Evolutionary conservation across 2,329 filamentous ascomycete genomes (phyloP).

Genomic region (Beauveria brongniartii): DNA sequence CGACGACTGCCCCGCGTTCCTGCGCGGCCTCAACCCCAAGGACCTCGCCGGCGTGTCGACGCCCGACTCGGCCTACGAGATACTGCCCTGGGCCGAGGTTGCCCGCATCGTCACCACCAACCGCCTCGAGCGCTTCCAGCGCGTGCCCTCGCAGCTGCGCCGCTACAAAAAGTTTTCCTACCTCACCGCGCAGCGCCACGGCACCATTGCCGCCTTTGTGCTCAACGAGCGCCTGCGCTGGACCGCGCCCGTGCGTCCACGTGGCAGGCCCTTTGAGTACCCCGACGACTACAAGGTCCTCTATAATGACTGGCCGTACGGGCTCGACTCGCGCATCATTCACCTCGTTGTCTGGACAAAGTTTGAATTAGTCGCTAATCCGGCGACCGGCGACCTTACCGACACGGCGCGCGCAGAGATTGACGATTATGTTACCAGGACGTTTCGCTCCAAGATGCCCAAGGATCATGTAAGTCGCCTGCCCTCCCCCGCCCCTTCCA

Average conservation of each 20-base stretch:
- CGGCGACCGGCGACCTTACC: conserved; percentile 57
- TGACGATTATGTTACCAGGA: conserved; percentile 59
- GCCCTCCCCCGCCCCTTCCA: too few species aligned
- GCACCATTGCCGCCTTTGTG: conserved; percentile 72
- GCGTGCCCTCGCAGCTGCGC: conserved; percentile 69
- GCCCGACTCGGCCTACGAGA: conserved; percentile 56
- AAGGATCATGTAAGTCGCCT: conserved; percentile 42
- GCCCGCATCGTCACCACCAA: conserved; percentile 54
- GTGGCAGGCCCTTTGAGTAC: conserved; percentile 32
- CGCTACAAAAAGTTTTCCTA: conserved; percentile 66
- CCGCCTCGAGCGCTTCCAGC: conserved; percentile 66
- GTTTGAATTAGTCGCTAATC: conserved; percentile 67
- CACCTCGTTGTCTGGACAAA: conserved; percentile 94
- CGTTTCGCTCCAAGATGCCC: conserved; percentile 50
- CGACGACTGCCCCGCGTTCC: conserved; percentile 61
- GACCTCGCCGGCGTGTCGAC: conserved; percentile 63
- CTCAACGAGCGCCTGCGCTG: conserved; percentile 63
- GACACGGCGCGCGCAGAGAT: conserved; percentile 55
- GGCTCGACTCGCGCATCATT: conserved; percentile 66
- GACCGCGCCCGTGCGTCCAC: conserved; percentile 36
- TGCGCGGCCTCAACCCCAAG: conserved; percentile 56
- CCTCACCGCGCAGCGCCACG: conserved; percentile 56
- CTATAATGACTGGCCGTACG: conserved; percentile 93
- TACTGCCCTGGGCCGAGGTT: conserved; percentile 63
- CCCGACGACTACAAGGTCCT: conserved; percentile 62